phyloP scores from a whole-genome alignment of 179 eudicot genomes.

The Vitellaria paradoxa region DNA sequence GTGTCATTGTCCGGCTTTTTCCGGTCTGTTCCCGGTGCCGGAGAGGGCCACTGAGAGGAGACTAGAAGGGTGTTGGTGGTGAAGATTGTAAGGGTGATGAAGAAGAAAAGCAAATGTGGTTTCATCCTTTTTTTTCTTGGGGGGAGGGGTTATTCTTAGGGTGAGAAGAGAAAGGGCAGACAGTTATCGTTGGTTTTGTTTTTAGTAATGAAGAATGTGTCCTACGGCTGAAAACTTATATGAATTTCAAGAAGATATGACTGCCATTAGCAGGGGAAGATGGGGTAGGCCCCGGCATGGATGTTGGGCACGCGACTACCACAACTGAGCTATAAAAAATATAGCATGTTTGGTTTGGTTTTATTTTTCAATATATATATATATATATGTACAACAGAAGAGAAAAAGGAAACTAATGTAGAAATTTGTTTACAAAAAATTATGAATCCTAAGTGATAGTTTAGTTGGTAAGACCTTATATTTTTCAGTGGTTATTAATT shows the following conservation, averaged over 20 bases:
- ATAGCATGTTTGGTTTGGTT: not conserved
- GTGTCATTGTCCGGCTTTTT: conserved; percentile 43
- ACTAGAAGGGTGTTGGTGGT: not conserved
- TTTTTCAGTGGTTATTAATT: too few species aligned
- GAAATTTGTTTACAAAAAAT: too few species aligned
- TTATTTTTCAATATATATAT: not conserved
- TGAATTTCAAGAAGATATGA: conserved; percentile 8
- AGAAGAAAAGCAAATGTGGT: conserved; percentile 10
- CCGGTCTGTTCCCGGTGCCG: conserved; percentile 15
- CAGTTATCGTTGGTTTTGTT: conserved; percentile 1
- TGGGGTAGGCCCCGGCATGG: not conserved
- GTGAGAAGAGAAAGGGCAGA: not conserved
- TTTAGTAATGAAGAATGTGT: not conserved
- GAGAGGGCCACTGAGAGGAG: conserved; percentile 7
- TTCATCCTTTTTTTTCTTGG: conserved; percentile 7
- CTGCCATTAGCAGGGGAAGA: not conserved
- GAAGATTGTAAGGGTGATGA: conserved; percentile 20
- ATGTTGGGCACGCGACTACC: conserved; percentile 4
- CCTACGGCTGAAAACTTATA: not conserved
- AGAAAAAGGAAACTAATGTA: too few species aligned
- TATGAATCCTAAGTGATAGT: too few species aligned
- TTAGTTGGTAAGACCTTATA: too few species aligned
- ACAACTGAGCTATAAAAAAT: too few species aligned
- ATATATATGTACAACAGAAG: not conserved
- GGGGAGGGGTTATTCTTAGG: not conserved